A percentile compares a stretch with the other conserved stretches of the same genome.
Evolutionary conservation across 192 early-diverging fungal genomes (phyloP).

Genomic region (Coemansia sp.): DNA sequence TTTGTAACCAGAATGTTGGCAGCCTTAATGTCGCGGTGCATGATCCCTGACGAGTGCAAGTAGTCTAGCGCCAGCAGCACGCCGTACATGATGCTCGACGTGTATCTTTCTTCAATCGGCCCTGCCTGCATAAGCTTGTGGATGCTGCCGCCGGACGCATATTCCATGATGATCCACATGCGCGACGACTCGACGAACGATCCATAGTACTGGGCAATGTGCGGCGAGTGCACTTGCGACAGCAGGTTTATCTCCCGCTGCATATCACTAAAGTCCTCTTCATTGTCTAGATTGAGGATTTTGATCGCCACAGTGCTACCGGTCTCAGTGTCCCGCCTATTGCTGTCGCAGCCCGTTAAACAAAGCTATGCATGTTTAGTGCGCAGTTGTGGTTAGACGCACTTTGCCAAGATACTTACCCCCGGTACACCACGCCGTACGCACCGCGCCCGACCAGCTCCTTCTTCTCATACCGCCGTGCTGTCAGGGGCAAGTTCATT

Average conservation of each 20-base stretch:
- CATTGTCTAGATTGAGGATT: constrained; percentile 94
- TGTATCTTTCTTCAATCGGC: constrained; percentile 84
- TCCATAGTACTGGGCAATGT: constrained; percentile 94
- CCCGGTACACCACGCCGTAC: constrained; percentile 54
- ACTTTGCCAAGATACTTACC: constrained; percentile 18
- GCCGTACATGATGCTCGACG: constrained; percentile 85
- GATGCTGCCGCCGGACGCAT: constrained; percentile 92
- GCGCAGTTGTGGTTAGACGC: neutral
- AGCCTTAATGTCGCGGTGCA: constrained; percentile 98
- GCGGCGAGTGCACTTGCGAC: constrained; percentile 79
- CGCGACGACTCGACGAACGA: constrained; percentile 86
- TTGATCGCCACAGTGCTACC: constrained; percentile 91
- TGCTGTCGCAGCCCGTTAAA: neutral
- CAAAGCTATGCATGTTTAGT: neutral
- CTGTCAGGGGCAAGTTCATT: constrained; percentile 49
- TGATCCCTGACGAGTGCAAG: constrained; percentile 91
- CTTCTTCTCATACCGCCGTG: constrained; percentile 52
- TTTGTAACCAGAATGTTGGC: constrained; percentile 92
- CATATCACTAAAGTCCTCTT: constrained; percentile 94
- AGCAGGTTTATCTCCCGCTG: constrained; percentile 91
- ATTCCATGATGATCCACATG: constrained; percentile 99
- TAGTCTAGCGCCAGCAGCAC: constrained; percentile 87
- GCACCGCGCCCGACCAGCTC: constrained; percentile 55
- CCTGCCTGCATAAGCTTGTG: constrained; percentile 72
- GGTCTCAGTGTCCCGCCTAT: constrained; percentile 65